A percentile compares a stretch with the other conserved stretches of the same genome.
Conservation (phyloP, 1,139 yeast species). For the Dujonia santamariae region DNA sequence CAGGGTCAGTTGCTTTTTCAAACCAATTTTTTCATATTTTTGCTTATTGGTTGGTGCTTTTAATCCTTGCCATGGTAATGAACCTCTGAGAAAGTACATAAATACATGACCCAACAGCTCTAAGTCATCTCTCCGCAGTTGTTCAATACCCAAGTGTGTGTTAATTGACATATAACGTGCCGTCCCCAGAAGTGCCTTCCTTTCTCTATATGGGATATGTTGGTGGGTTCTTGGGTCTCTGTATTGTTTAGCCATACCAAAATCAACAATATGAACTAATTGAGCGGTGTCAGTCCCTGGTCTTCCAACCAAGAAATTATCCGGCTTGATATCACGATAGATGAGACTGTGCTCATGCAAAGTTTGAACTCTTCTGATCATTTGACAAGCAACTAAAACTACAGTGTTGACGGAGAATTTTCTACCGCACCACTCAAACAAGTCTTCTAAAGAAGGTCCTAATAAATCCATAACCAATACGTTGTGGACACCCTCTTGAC, state of each 20-base stretch:
- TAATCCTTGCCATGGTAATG: slow-evolving; percentile 54
- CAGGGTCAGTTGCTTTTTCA: slow-evolving; percentile 70
- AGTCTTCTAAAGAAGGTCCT: slow-evolving; percentile 76
- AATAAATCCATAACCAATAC: slow-evolving; percentile 68
- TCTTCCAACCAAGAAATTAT: slow-evolving; percentile 68
- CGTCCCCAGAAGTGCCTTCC: slow-evolving; percentile 62
- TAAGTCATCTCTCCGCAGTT: slow-evolving; percentile 60
- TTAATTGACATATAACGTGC: slow-evolving; percentile 66
- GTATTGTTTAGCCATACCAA: slow-evolving; percentile 69
- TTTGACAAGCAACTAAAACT: slow-evolving; percentile 71
- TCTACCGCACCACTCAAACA: slow-evolving; percentile 81
- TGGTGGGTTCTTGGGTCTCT: slow-evolving; percentile 58
- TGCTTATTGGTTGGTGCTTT: slow-evolving; percentile 81
- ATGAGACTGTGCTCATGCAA: slow-evolving; percentile 69
- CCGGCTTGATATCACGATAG: slow-evolving; percentile 76
- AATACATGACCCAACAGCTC: slow-evolving; percentile 66
- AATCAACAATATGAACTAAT: slow-evolving; percentile 44
- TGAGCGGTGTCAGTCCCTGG: slow-evolving; percentile 65
- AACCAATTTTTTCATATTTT: slow-evolving; percentile 79
- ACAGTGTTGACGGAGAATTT: slow-evolving; percentile 67
- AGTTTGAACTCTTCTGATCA: slow-evolving; percentile 64
- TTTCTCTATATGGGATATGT: slow-evolving; percentile 62
- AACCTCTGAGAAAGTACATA: slow-evolving; percentile 60
- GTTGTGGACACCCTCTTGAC: slow-evolving; percentile 78
- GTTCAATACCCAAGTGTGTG: slow-evolving; percentile 64